Evolutionary conservation across 164 flowering plant species (phyloP).

Genomic region (Akebia trifoliata): DNA sequence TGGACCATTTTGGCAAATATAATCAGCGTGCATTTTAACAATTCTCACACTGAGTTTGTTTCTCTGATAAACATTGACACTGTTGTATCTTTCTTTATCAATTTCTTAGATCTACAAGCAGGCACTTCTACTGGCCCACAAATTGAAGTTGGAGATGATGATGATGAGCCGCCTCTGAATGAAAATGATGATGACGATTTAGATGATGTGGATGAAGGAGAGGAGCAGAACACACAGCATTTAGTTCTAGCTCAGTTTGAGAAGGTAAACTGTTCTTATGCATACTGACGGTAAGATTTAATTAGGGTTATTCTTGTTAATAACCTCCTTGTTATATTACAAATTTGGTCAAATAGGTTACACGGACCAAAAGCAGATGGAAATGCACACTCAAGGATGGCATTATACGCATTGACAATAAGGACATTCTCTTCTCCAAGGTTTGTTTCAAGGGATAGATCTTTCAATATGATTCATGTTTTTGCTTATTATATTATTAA

Average conservation of each 20-base stretch:
- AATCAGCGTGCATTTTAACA: neutral
- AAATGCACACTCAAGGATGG: constrained; percentile 94
- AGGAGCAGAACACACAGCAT: constrained; percentile 77
- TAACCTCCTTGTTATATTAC: neutral
- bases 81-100: neutral
- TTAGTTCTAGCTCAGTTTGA: constrained; percentile 95
- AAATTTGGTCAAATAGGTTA: constrained; percentile 44
- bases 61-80: neutral
- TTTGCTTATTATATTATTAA: neutral
- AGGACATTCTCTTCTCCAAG: constrained; percentile 92
- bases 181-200: constrained; percentile 83
- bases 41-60: neutral
- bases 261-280: constrained; percentile 44
- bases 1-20: neutral
- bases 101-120: constrained; percentile 49
- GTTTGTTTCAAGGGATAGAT: constrained; percentile 26
- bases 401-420: constrained; percentile 80
- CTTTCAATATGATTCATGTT: neutral
- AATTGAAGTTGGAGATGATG: constrained; percentile 59
- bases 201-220: constrained; percentile 80
- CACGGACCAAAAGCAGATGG: constrained; percentile 96
- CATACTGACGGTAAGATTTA: neutral
- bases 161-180: constrained; percentile 73
- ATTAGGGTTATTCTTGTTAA: neutral
- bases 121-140: constrained; percentile 53